Percentiles rank a stretch among this genome's conserved stretches.
Evolutionary conservation across 2,329 filamentous ascomycete species (phyloP).

Genomic region (Penicillium digitatum): DNA sequence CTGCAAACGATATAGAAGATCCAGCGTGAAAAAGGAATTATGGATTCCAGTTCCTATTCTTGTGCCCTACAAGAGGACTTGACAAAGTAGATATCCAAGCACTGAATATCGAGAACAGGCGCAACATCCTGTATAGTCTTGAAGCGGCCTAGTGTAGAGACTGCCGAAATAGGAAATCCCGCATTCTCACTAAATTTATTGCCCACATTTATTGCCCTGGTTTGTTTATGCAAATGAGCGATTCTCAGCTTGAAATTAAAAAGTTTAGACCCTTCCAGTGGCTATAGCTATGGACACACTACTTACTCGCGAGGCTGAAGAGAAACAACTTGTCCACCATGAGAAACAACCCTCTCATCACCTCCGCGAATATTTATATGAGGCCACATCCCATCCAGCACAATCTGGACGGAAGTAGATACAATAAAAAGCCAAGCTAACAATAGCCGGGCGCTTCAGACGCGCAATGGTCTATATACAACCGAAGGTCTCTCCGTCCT

Average conservation of each 20-base stretch:
- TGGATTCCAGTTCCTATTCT: neutral
- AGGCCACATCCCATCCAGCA: neutral
- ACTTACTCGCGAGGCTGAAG: neutral
- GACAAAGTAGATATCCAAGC: neutral
- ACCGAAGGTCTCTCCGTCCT: neutral
- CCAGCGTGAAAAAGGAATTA: neutral
- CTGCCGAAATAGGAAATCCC: neutral
- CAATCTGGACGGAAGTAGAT: constrained; percentile 7
- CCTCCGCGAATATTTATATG: constrained; percentile 9
- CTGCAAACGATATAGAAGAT: constrained; percentile 1
- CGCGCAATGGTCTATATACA: constrained; percentile 7
- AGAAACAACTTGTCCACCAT: constrained; percentile 8
- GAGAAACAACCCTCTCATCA: neutral
- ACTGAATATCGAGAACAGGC: neutral
- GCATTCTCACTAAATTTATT: neutral
- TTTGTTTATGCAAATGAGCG: neutral
- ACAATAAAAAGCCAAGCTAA: neutral
- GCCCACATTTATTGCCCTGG: too few relatives aligned
- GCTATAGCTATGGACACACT: too few relatives aligned
- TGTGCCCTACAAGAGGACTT: too few relatives aligned
- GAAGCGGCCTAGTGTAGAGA: neutral
- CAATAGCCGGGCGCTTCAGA: neutral
- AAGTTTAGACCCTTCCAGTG: neutral
- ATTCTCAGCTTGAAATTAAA: neutral
- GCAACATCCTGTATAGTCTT: neutral